Base-by-base conservation (phyloP, 2,329 filamentous ascomycete species). In the Fusarium anguioides region DNA sequence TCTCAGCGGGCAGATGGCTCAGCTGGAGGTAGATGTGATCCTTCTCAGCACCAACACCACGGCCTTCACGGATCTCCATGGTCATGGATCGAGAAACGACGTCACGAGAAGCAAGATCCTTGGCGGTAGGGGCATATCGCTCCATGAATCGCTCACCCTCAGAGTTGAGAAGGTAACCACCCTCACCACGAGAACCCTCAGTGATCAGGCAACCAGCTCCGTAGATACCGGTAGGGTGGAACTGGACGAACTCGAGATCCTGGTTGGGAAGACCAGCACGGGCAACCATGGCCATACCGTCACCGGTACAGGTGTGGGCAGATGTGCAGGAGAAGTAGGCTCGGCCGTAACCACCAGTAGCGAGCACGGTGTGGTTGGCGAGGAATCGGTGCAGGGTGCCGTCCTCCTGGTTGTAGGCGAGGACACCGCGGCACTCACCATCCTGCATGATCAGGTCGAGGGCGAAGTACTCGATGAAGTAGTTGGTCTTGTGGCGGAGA, bases 71-170 rank as follows among this genome's bases (percentile, higher is more conserved):
- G 77, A 98, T 98, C 83, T 99, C 95, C 84, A 98, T 87, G 61
- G 94, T 99, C 94, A 99, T 99, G 66, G 93, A 97, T 78, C 96
- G 92, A 66, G 94, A 97, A 70, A 98, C 95, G 72, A 98, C 96
- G 76, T 99, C 95, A 81, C 95, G 93, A 75, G 90, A 94, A 68
- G 95, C 95, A 77, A 99, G 87, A 89, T 99, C 95, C 89, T 97
- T 98, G 74, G 95, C 95, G 48, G 95, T 98, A 60, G 95, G 95
- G 40, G 95, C 95, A 78, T 99, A 99, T 77, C 95, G 90, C 84
- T 98, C 95, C 95, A 99, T 99, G 84, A 99, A 99, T 76, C 95
- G 92, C 84, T 98, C 96, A 84, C 95, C 95, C 86, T 98, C 92
- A 8, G 92, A 94, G 88, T 99, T 99, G 72, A 98, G 88, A 49